A percentile compares a stretch with the other conserved stretches of the same genome.
These are phyloP conservation scores for Candida dubliniensis DNA, from an alignment of 1,139 yeast genomes.

Conservation along the genomic window DNA sequence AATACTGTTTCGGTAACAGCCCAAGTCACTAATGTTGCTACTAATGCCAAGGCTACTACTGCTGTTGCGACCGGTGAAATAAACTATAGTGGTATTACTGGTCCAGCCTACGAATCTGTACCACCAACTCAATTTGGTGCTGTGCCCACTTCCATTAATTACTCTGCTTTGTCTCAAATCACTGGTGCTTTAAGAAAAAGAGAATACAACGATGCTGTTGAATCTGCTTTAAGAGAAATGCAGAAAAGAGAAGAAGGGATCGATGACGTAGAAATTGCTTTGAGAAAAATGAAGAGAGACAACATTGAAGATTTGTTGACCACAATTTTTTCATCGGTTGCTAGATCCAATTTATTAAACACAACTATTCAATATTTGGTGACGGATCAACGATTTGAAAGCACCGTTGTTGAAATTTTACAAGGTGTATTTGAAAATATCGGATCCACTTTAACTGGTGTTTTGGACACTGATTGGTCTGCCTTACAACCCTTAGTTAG, in stretches of 20 bases:
- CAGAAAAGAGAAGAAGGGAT: conserved; percentile 14
- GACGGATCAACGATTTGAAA: conserved; percentile 29
- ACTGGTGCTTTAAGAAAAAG: conserved; percentile 10
- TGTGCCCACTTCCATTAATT: conserved; percentile 12
- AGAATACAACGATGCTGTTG: conserved; percentile 7
- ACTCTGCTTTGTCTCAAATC: conserved; percentile 12
- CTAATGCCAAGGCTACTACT: conserved; percentile 1
- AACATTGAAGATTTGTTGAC: conserved; percentile 34
- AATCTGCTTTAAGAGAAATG: conserved; percentile 7
- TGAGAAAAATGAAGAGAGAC: conserved; percentile 27
- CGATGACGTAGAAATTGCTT: conserved; percentile 11
- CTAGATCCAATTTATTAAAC: conserved; percentile 29
- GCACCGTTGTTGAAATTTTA: conserved; percentile 25
- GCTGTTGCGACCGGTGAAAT: conserved; percentile 2
- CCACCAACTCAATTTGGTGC: conserved; percentile 13
- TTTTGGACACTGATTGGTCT: conserved; percentile 19
- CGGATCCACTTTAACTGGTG: conserved; percentile 15
- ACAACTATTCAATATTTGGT: conserved; percentile 28
- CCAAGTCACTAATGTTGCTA: neutral
- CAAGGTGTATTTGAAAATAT: conserved; percentile 27
- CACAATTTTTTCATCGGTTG: conserved; percentile 32
- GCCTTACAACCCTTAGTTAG: conserved; percentile 24
- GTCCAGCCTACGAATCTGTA: conserved; percentile 13
- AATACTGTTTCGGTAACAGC: neutral
- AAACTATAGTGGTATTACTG: conserved; percentile 9